Base-by-base conservation (phyloP, 2,329 filamentous ascomycete species). In the Colletotrichum sublineola region DNA sequence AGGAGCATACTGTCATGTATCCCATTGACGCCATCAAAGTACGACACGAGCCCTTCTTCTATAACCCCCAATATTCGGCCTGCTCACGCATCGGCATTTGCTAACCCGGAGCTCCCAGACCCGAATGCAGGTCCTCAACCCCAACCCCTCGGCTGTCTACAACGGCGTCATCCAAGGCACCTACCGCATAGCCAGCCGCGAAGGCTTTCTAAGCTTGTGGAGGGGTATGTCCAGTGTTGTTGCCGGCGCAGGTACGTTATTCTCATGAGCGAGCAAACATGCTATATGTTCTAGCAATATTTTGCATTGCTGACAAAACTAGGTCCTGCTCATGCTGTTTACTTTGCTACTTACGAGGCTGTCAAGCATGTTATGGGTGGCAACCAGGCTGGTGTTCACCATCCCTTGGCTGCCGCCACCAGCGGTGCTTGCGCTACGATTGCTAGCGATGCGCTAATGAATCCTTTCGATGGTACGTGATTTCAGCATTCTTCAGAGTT, bases 1-100 rank as follows among this genome's bases (percentile, higher is more conserved):
- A 98, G 95, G 96, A 98, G 86, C 96, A 98, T 84, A 97, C 96
- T 72, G 95, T 97, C 79, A 98, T 99, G 96, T 99, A 99, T 81
- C 96, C 96, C 29, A 93, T 99, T 80, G 96, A 99, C 85, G 91
- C 97, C 77, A 93, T 99, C 81, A 99, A 99, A 93, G 96, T 98
- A 77, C n/a, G 56, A 52, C 31, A 18, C 24, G 36, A 53, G 14
- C 52, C 29, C 60, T 36, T 18, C 31, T 29, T 15, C 24, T 15
- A 48, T 44, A 44, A 36, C 24, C 7, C 18, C 11, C 18, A 18
- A 18, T 44, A 63, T 12, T 38, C 55, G 58, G n/a, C 11, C 11
- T 24, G n/a, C 36, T 31, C 42, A 18, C 42, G 58, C 33, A 57
- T n/a, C 50, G 56, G 48, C 42, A 48, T 36, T 50, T 58, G 48